These are phyloP conservation scores for Scutellaria minor DNA, from an alignment of 257 asterid species.

Conservation along the genomic window DNA sequence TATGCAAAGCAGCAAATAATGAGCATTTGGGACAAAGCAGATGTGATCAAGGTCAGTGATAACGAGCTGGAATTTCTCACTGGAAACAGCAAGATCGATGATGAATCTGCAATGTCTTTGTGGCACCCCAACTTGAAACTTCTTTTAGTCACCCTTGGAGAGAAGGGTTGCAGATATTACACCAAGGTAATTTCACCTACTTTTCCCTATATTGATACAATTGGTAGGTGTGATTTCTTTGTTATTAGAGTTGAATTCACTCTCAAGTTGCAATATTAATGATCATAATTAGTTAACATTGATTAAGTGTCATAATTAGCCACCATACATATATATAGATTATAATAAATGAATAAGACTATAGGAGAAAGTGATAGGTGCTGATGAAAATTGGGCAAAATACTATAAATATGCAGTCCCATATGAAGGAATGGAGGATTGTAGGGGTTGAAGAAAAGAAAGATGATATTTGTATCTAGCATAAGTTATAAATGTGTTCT, in stretches of 20 bases:
- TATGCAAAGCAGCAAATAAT: slow-evolving; percentile 79
- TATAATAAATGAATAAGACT: neutral
- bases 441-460: too few species aligned
- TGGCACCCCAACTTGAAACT: slow-evolving; percentile 91
- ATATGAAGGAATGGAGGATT: too few species aligned
- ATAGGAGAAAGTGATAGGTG: neutral
- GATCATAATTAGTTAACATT: too few species aligned
- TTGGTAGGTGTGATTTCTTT: slow-evolving; percentile 25
- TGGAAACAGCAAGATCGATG: slow-evolving; percentile 77
- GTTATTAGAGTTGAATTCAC: neutral
- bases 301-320: slow-evolving; percentile 1
- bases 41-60: slow-evolving; percentile 93
- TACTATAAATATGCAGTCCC: too few species aligned
- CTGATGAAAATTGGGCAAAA: neutral
- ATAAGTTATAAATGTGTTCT: too few species aligned
- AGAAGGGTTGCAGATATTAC: slow-evolving; percentile 83
- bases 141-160: slow-evolving; percentile 90
- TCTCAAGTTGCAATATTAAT: neutral
- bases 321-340: neutral
- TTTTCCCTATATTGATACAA: slow-evolving; percentile 9
- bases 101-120: slow-evolving; percentile 76
- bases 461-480: too few species aligned
- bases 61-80: slow-evolving; percentile 87
- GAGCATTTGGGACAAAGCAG: slow-evolving; percentile 94
- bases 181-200: slow-evolving; percentile 61